Conservation (phyloP, 768 basidiomycete species). For the Panellus pusillus region DNA sequence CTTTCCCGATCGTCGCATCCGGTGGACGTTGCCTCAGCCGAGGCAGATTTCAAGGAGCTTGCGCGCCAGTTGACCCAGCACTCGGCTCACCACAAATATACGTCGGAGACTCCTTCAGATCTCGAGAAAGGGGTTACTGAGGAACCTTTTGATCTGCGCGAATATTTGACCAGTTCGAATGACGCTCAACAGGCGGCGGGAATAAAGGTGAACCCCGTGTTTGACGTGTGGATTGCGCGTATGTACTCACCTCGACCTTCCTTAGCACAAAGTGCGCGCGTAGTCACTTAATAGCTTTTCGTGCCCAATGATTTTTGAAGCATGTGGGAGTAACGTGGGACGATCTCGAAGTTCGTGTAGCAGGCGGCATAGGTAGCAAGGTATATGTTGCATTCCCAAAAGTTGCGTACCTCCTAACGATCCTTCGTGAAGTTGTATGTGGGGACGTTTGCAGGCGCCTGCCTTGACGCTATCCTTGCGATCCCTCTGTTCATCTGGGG, state of each 20-base stretch:
- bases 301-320: constrained; percentile 25
- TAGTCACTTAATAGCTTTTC: not conserved
- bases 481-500: constrained; percentile 52
- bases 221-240: not conserved
- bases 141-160: constrained; percentile 59
- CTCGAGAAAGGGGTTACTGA: constrained; percentile 39
- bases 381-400: constrained; percentile 27
- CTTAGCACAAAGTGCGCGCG: constrained; percentile 19
- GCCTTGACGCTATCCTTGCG: constrained; percentile 50
- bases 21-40: constrained; percentile 52
- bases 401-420: not conserved
- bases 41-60: constrained; percentile 56
- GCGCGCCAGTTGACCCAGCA: constrained; percentile 40
- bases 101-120: constrained; percentile 36
- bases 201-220: constrained; percentile 44
- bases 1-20: constrained; percentile 19
- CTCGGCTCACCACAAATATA: constrained; percentile 19
- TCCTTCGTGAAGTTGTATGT: constrained; percentile 47
- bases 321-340: constrained; percentile 79
- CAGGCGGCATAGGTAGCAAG: constrained; percentile 58
- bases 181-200: constrained; percentile 66
- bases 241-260: not conserved
- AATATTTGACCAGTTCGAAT: constrained; percentile 67
- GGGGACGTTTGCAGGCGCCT: constrained; percentile 58
- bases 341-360: constrained; percentile 60